A percentile compares a stretch with the other conserved stretches of the same genome.
phyloP scores from a whole-genome alignment of 2,329 filamentous ascomycete genomes.

The Beauveria scarabaeidicola region DNA sequence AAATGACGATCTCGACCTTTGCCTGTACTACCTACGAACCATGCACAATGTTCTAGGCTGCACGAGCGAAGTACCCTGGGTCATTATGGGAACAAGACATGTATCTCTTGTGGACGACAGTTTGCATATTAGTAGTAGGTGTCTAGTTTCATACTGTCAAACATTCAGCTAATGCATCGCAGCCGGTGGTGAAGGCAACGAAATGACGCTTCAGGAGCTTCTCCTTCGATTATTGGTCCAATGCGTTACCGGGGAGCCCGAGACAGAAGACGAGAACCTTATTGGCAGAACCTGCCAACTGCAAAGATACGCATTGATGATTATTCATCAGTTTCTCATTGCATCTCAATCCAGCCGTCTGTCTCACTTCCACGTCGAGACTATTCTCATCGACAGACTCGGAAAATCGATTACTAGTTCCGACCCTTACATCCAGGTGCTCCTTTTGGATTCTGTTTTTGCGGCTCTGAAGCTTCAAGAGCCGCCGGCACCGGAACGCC shows the following conservation, averaged over 20 bases:
- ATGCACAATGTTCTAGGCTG: conserved; percentile 64
- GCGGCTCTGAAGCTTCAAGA: conserved; percentile 61
- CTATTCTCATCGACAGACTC: conserved; percentile 60
- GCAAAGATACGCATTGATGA: conserved; percentile 60
- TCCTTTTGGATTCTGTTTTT: conserved; percentile 71
- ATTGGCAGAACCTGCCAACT: conserved; percentile 51
- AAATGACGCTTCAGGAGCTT: conserved; percentile 57
- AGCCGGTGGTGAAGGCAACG: conserved; percentile 44
- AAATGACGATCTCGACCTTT: conserved; percentile 65
- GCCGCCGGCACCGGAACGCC: conserved; percentile 28
- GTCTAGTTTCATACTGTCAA: background rate
- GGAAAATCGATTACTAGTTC: conserved; percentile 49
- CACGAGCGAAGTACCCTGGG: conserved; percentile 60
- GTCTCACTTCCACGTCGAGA: conserved; percentile 59
- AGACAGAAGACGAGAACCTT: conserved; percentile 17
- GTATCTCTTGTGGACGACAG: conserved; percentile 21
- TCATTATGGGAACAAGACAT: conserved; percentile 55
- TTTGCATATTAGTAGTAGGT: conserved; percentile 43
- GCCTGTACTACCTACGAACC: conserved; percentile 68
- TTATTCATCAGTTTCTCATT: conserved; percentile 61
- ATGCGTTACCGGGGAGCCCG: conserved; percentile 36
- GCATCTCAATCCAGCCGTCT: conserved; percentile 53
- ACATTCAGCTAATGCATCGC: conserved; percentile 16
- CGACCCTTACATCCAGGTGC: conserved; percentile 65
- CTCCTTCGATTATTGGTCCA: conserved; percentile 58